Base-by-base conservation (phyloP, 2,329 filamentous ascomycete genomes). In the Penicillium sp. region DNA sequence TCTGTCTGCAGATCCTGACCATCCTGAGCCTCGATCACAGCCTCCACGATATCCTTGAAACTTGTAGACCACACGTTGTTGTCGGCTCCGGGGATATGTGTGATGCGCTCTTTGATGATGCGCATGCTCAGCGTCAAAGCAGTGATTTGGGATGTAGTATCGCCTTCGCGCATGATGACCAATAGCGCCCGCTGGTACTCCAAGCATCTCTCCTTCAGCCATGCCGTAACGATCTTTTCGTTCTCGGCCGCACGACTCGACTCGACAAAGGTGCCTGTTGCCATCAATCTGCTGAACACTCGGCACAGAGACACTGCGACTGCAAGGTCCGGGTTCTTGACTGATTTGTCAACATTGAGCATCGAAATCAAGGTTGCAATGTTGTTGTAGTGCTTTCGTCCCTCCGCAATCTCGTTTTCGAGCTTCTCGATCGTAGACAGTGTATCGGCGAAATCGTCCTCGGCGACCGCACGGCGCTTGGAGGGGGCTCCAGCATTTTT, bases 351-450 rank as follows among this genome's bases (percentile, higher is more conserved):
- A 35, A 77, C 78, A 68, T 83, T 72, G 37, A 86, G 76, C 67
- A 86, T 82, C 43, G 82, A 82, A 46, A 96, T 79, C 37, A 98
- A 78, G 11, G 83, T 84, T 8, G 86, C 83, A 68, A 98, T 93
- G 71, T 96, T 91, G 80, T 96, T 96, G 81, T 96, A 96, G 76
- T 96, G 85, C 74, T 92, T 91, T 69, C 87, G 90, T 49, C 92
- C 96, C 74, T 95, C 88, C 60, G 92, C 77, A 54, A 98, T 92
- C 56, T 90, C 88, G 61, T 85, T 82, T 77, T 97, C 93, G 54
- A 97, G 83, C 53, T 85, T 78, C 43, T 93, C 77, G 57, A 96
- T 90, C 61, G 86, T 83, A 55, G 84, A 81, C 70, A 88, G 84
- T 46, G 79, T 73, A 69, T 87, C 83, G 60, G 82, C 77, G 56